phyloP scores from a whole-genome alignment of 2,329 filamentous ascomycete species.

The Talaromyces verruculosus region DNA sequence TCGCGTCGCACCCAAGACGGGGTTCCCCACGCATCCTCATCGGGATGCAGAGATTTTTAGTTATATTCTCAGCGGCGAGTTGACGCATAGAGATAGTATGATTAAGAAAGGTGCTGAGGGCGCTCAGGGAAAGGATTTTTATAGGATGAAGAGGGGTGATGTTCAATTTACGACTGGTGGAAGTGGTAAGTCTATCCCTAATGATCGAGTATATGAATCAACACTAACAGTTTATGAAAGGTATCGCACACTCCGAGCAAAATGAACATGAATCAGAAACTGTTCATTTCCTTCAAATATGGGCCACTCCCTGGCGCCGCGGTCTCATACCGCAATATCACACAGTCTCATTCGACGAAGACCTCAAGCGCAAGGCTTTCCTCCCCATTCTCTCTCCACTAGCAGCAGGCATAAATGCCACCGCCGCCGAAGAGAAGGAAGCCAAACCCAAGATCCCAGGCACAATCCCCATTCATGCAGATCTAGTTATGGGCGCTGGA shows the following conservation, averaged over 20 bases:
- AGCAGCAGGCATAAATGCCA: conserved; percentile 64
- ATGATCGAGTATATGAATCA: neutral
- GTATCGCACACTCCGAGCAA: conserved; percentile 77
- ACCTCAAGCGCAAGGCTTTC: conserved; percentile 68
- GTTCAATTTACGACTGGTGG: conserved; percentile 91
- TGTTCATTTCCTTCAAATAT: conserved; percentile 86
- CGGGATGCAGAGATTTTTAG: conserved; percentile 87
- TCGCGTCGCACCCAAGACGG: conserved; percentile 69
- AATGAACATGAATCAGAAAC: conserved; percentile 63
- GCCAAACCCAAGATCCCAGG: conserved; percentile 61
- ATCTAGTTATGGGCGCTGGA: conserved; percentile 78
- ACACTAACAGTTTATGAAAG: conserved; percentile 30
- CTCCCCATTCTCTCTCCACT: conserved; percentile 75
- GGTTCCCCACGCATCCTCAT: conserved; percentile 83
- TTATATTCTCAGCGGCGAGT: conserved; percentile 80
- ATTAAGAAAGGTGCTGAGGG: conserved; percentile 67
- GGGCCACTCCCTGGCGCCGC: conserved; percentile 74
- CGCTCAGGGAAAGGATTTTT: conserved; percentile 62
- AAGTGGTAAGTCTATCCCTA: conserved; percentile 52
- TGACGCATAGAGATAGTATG: conserved; percentile 87
- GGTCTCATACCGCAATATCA: conserved; percentile 75
- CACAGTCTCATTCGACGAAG: conserved; percentile 70
- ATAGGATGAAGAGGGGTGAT: conserved; percentile 71
- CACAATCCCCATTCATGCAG: conserved; percentile 81
- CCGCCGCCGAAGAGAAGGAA: conserved; percentile 61